Evolutionary conservation across 1,139 yeast genomes (phyloP).

Genomic region (Kluyveromyces marxianus): DNA sequence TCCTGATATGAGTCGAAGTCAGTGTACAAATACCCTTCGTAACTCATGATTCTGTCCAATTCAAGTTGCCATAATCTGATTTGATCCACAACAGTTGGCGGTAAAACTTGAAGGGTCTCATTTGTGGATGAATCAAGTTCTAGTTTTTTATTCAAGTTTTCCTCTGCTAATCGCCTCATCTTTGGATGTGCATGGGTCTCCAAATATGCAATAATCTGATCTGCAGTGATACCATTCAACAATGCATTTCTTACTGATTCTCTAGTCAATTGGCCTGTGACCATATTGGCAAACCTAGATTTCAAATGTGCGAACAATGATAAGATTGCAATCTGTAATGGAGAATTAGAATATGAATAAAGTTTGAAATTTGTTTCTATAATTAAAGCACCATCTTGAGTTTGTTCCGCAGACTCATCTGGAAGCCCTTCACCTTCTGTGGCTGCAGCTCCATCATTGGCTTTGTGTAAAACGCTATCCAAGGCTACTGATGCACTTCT

Average conservation of each 20-base stretch:
- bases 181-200: constrained; percentile 94
- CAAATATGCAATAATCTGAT: constrained; percentile 81
- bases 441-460: constrained; percentile 22
- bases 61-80: constrained; percentile 94
- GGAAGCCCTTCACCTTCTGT: constrained; percentile 25
- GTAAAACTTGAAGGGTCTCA: constrained; percentile 61
- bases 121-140: constrained; percentile 53
- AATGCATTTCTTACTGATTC: constrained; percentile 84
- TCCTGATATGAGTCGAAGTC: constrained; percentile 78
- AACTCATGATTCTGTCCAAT: constrained; percentile 82
- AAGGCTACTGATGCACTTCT: constrained; percentile 65
- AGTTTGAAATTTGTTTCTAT: constrained; percentile 90
- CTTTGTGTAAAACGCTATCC: constrained; percentile 47
- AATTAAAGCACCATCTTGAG: constrained; percentile 58
- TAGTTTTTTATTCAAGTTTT: constrained; percentile 53
- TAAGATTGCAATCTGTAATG: constrained; percentile 87
- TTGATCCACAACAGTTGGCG: constrained; percentile 95
- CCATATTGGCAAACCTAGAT: constrained; percentile 85
- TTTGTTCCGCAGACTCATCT: constrained; percentile 16
- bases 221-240: constrained; percentile 86
- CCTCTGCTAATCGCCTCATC: constrained; percentile 69
- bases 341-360: constrained; percentile 92
- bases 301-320: constrained; percentile 79
- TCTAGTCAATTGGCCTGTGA: constrained; percentile 86
- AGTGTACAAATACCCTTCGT: constrained; percentile 80